Conservation (phyloP, 768 basidiomycete genomes). For the Coprinellus aureogranulatus region DNA sequence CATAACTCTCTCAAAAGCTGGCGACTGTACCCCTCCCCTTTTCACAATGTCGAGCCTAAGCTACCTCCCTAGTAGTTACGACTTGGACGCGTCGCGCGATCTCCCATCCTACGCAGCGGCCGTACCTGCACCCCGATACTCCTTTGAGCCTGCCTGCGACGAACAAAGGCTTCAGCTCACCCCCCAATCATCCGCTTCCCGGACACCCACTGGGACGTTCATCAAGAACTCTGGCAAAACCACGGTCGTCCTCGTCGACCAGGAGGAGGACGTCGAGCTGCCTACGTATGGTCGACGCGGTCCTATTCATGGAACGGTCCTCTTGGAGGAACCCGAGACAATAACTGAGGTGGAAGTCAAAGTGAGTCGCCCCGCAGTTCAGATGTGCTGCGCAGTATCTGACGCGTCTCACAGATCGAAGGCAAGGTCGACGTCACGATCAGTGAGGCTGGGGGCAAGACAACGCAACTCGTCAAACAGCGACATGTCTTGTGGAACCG, state of each 20-base stretch:
- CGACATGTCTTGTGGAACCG: conserved; percentile 29
- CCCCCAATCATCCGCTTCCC: conserved; percentile 24
- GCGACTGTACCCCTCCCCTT: background rate
- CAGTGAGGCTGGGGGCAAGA: conserved; percentile 37
- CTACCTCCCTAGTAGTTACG: conserved; percentile 3
- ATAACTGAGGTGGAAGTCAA: conserved; percentile 45
- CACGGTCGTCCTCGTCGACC: conserved; percentile 45
- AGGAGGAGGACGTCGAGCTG: conserved; percentile 33
- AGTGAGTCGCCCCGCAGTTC: conserved; percentile 28
- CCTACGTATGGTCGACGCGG: conserved; percentile 47
- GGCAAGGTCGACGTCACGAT: conserved; percentile 40
- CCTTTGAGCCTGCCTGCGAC: conserved; percentile 47
- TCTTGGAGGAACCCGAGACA: conserved; percentile 35
- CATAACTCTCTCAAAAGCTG: background rate
- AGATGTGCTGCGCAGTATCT: conserved; percentile 2
- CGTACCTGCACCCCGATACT: conserved; percentile 55
- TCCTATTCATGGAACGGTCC: conserved; percentile 41
- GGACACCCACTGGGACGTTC: conserved; percentile 38
- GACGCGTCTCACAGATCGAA: conserved; percentile 31
- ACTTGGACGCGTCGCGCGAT: conserved; percentile 9
- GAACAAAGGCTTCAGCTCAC: conserved; percentile 56
- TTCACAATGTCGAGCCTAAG: background rate
- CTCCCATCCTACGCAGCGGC: conserved; percentile 58
- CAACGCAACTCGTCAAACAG: conserved; percentile 30
- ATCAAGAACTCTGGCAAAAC: conserved; percentile 36